Conservation (phyloP, 768 basidiomycete genomes). For the Collybia nuda region DNA sequence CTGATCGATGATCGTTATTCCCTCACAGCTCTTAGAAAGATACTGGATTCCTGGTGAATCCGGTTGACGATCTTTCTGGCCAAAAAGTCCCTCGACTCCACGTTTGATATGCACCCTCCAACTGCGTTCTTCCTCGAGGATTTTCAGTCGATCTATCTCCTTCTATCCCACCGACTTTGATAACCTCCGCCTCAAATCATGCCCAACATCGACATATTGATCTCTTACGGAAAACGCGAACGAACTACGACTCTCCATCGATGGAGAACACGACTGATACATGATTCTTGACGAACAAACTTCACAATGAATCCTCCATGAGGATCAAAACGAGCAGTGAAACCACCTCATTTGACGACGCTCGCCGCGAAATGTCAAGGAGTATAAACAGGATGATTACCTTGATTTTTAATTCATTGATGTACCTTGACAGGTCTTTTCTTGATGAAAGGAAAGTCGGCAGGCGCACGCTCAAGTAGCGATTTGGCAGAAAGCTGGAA, state of each 20-base stretch:
- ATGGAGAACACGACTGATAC: slow-evolving; percentile 26
- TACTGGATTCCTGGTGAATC: slow-evolving; percentile 33
- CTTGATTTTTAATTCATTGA: slow-evolving; percentile 8
- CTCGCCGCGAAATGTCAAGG: slow-evolving; percentile 11
- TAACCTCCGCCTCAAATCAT: slow-evolving; percentile 8
- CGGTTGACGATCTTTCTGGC: slow-evolving; percentile 15
- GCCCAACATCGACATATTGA: slow-evolving; percentile 6
- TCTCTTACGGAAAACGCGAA: slow-evolving; percentile 17
- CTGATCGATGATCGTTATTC: slow-evolving; percentile 44
- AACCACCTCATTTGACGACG: slow-evolving; percentile 14
- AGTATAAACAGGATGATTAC: slow-evolving; percentile 9
- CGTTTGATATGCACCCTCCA: slow-evolving; percentile 25
- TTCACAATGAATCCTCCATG: slow-evolving; percentile 13
- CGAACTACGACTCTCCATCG: slow-evolving; percentile 21
- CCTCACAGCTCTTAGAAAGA: slow-evolving; percentile 24
- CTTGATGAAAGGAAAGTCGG: slow-evolving; percentile 13
- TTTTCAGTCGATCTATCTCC: slow-evolving; percentile 24
- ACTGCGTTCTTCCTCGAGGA: slow-evolving; percentile 17
- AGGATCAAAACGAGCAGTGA: slow-evolving; percentile 3
- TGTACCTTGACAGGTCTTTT: slow-evolving; percentile 5
- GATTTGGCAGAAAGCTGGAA: slow-evolving; percentile 5
- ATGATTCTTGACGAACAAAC: slow-evolving; percentile 42
- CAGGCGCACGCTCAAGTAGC: slow-evolving; percentile 7
- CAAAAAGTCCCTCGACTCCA: slow-evolving; percentile 14
- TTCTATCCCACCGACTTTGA: slow-evolving; percentile 7